Conservation (phyloP, 1,284 basidiomycete genomes). For the Cryptococcus sp. region DNA sequence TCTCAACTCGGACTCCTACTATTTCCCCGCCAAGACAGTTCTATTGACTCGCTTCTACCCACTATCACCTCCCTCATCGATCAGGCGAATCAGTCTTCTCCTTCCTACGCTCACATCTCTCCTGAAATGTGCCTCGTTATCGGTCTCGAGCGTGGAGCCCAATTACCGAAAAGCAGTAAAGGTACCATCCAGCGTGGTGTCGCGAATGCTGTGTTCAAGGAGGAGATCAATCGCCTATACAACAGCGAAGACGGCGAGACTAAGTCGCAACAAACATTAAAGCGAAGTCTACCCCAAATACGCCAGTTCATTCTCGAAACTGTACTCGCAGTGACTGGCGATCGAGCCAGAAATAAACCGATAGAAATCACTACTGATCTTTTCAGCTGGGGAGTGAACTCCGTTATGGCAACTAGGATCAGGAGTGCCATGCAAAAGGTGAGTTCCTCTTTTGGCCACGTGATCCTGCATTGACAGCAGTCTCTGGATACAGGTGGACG, state of each 20-base stretch:
- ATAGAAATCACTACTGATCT: constrained; percentile 35
- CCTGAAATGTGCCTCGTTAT: constrained; percentile 33
- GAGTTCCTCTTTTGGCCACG: too few species aligned
- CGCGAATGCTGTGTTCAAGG: constrained; percentile 32
- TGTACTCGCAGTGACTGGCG: not conserved
- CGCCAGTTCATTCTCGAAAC: not conserved
- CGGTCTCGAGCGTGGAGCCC: not conserved
- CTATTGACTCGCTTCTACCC: constrained; percentile 4
- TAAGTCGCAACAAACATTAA: constrained; percentile 1
- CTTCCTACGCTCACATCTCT: constrained; percentile 35
- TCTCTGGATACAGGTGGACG: constrained; percentile 21
- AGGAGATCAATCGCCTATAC: constrained; percentile 32
- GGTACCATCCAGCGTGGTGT: constrained; percentile 39
- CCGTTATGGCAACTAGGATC: constrained; percentile 46
- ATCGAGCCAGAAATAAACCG: constrained; percentile 3
- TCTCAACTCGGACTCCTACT: constrained; percentile 41
- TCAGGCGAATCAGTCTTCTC: constrained; percentile 32
- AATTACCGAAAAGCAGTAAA: constrained; percentile 42
- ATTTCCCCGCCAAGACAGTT: constrained; percentile 18
- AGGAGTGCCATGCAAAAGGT: constrained; percentile 32
- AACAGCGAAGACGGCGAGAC: not conserved
- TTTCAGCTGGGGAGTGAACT: constrained; percentile 47
- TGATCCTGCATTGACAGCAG: too few species aligned
- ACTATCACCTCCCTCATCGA: constrained; percentile 8
- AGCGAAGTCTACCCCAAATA: constrained; percentile 4